Percentiles rank a stretch among this genome's conserved stretches.
These are phyloP conservation scores for Drechmeria coniospora DNA, from an alignment of 2,329 filamentous ascomycete genomes.

Conservation along the genomic window DNA sequence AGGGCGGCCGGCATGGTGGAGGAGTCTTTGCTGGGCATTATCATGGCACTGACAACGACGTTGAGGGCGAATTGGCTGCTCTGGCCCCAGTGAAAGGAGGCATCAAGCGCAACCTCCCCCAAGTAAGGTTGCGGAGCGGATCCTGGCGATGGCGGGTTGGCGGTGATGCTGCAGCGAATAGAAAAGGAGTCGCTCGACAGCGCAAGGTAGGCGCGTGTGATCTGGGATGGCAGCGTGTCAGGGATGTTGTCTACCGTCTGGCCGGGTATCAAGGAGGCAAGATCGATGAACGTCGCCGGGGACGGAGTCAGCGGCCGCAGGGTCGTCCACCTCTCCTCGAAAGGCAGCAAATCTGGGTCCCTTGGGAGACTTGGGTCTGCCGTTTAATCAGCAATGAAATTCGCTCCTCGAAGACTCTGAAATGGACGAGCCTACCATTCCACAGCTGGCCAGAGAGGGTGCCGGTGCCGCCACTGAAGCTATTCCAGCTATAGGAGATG, in stretches of 20 bases:
- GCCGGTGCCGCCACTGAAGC: slow-evolving; percentile 1
- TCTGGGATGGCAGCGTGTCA: slow-evolving; percentile 3
- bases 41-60: slow-evolving; percentile 1
- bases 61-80: slow-evolving; percentile 1
- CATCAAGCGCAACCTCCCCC: slow-evolving; percentile 1
- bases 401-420: no score
- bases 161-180: slow-evolving; percentile 2
- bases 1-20: slow-evolving; percentile 1
- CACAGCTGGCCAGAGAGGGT: slow-evolving; percentile 1
- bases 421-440: slow-evolving; percentile 1
- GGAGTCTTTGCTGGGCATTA: slow-evolving; percentile 1
- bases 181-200: slow-evolving; percentile 1
- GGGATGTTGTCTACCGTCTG: slow-evolving; percentile 2
- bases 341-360: no score
- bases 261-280: slow-evolving; percentile 2
- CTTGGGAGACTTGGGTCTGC: no score
- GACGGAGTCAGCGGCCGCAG: slow-evolving; percentile 1
- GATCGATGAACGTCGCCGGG: slow-evolving; percentile 1
- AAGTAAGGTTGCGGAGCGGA: slow-evolving; percentile 3
- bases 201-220: slow-evolving; percentile 1
- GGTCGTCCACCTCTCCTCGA: slow-evolving; percentile 1
- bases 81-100: slow-evolving; percentile 2
- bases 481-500: slow-evolving; percentile 2
- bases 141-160: slow-evolving; percentile 1
- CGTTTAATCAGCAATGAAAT: no score